Base-by-base conservation (phyloP, 2,329 filamentous ascomycete genomes). In the Fusarium sp. region DNA sequence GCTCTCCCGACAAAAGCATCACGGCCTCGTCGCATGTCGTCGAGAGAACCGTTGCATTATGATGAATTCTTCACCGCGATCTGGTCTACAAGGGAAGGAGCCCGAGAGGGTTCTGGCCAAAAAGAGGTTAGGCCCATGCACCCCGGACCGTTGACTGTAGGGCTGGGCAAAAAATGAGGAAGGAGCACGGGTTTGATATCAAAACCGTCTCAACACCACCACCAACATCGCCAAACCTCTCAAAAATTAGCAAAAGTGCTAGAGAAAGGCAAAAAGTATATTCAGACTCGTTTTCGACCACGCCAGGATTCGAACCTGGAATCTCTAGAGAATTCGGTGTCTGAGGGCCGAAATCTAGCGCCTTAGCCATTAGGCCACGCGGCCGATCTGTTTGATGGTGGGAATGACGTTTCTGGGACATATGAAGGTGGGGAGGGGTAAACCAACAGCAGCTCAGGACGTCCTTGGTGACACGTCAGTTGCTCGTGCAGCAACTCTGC, bases 361-460 rank as follows among this genome's bases (percentile, higher is more conserved):
- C 82, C 81, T 82, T 84, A 84, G 74, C 82, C 82, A 84, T 84
- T 84, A 82, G 80, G 82, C 82, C 81, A 84, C 81, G 82, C 82
- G 82, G 82, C 82, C 81, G 74, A 47, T 2, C 13, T 47, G 16
- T 47, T 47, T 47, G 45, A 75, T 80, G 68, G 16, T n/a, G 5
- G 10, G 8, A 2, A 3, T 6, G 10, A 11, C 6, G 5, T 4
- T 20, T 13, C 31, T 1, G 4, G 7, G 8, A 2, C 1, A 60
- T 11, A 60, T 60, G 25, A 60, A 18, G 36, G 57, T 10, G 6
- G 16, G n/a, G 20, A 11, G 22, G 6, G 54, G 14, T 16, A 25
- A 14, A 22, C 35, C 50, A 54, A 20, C 27, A 20, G 14, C 4
- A 31, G 20, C 2, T 13, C 10, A 25, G 18, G 16, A 5, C 14